A percentile compares a stretch with the other conserved stretches of the same genome.
phyloP scores from a whole-genome alignment of 805 yeast species.

The Hanseniaspora singularis region DNA sequence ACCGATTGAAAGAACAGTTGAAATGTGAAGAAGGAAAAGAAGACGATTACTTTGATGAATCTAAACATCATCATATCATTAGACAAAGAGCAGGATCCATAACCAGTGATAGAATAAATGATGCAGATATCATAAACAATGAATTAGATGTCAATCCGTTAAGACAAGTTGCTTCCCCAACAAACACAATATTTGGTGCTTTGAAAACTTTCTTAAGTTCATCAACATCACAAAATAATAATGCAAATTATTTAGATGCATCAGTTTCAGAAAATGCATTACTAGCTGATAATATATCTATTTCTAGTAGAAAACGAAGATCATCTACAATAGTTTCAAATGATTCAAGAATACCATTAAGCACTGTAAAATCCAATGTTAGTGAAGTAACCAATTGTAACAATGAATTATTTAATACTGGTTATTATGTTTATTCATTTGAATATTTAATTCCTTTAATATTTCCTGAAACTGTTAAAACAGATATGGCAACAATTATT shows the following conservation, averaged over 20 bases:
- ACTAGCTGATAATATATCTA: no score
- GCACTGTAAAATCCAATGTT: background rate
- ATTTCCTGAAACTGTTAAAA: slow-evolving; percentile 65
- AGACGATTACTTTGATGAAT: background rate
- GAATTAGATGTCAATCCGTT: slow-evolving; percentile 18
- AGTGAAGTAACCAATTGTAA: slow-evolving; percentile 1
- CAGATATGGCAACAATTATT: slow-evolving; percentile 68
- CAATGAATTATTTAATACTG: slow-evolving; percentile 55
- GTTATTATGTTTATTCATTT: slow-evolving; percentile 85
- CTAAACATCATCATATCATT: slow-evolving; percentile 2
- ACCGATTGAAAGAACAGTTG: background rate
- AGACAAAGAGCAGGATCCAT: slow-evolving; percentile 2
- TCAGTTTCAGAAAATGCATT: background rate
- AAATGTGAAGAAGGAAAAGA: background rate
- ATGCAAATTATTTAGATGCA: background rate
- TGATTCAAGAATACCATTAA: background rate
- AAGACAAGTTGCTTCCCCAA: slow-evolving; percentile 16
- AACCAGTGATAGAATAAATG: background rate
- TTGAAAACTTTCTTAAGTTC: slow-evolving; percentile 7
- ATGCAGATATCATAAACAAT: slow-evolving; percentile 5
- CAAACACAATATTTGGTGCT: slow-evolving; percentile 13
- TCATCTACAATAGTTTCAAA: background rate
- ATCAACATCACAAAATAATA: background rate
- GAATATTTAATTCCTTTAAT: slow-evolving; percentile 78
- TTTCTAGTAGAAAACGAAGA: background rate